These are phyloP conservation scores for Phaeotremella skinneri DNA, from an alignment of 768 basidiomycete species.

Conservation along the genomic window DNA sequence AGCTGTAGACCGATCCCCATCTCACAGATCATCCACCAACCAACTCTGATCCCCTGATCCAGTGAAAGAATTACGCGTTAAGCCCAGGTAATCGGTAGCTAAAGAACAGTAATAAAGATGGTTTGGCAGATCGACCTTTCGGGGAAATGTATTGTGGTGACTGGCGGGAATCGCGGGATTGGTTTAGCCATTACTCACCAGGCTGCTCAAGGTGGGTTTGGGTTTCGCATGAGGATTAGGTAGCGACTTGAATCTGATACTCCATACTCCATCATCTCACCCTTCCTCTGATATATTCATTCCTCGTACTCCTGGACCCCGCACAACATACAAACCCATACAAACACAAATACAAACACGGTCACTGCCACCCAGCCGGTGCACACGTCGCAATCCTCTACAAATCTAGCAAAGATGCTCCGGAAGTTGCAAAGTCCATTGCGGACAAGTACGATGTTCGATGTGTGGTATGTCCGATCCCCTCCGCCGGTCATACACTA, in stretches of 20 bases:
- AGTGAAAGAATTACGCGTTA: too few relatives aligned
- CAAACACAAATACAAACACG: background rate
- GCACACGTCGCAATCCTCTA: constrained; percentile 46
- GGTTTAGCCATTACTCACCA: constrained; percentile 34
- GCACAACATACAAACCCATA: background rate
- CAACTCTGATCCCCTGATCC: too few relatives aligned
- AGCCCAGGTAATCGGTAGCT: too few relatives aligned
- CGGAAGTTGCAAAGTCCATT: constrained; percentile 41
- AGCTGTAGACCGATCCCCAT: too few relatives aligned
- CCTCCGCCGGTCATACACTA: too few relatives aligned
- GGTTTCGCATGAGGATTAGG: background rate
- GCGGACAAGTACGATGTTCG: constrained; percentile 41
- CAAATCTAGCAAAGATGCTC: constrained; percentile 33
- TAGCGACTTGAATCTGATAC: background rate
- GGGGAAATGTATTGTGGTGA: constrained; percentile 38
- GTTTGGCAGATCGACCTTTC: constrained; percentile 42
- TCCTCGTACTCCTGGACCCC: background rate
- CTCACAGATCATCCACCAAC: too few relatives aligned
- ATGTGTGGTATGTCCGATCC: constrained; percentile 36
- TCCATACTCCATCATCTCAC: too few relatives aligned
- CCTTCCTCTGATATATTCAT: background rate
- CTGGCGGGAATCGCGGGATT: constrained; percentile 41
- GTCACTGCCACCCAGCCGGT: constrained; percentile 20
- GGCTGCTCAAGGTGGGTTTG: constrained; percentile 33
- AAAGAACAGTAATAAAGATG: constrained; percentile 21